A percentile compares a stretch with the other conserved stretches of the same genome.
These are phyloP conservation scores for Candida pseudofarinosa DNA, from an alignment of 805 yeast genomes.

Conservation along the genomic window DNA sequence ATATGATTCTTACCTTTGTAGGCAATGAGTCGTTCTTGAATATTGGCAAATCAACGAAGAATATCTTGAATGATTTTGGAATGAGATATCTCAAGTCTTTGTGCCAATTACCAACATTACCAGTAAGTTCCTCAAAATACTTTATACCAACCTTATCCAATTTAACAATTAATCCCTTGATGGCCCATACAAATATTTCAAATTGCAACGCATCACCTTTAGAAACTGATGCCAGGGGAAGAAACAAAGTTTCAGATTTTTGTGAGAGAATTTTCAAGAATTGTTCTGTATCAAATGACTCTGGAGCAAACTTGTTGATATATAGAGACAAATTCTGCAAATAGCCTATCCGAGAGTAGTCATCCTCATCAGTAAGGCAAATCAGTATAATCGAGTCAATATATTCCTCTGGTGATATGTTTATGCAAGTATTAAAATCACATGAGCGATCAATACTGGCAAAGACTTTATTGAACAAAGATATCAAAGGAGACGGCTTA, in stretches of 20 bases:
- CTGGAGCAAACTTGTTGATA: constrained; percentile 39
- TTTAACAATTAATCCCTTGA: constrained; percentile 64
- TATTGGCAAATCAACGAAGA: constrained; percentile 64
- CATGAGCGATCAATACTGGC: constrained; percentile 49
- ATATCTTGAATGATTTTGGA: constrained; percentile 57
- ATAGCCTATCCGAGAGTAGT: constrained; percentile 46
- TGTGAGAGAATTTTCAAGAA: not conserved
- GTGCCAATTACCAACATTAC: constrained; percentile 26
- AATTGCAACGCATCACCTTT: constrained; percentile 22
- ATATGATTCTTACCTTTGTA: constrained; percentile 26
- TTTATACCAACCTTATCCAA: constrained; percentile 39
- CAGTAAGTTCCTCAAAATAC: constrained; percentile 17
- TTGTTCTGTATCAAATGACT: constrained; percentile 1
- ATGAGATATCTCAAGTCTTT: constrained; percentile 18
- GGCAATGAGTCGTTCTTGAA: constrained; percentile 43
- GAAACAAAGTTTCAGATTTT: not conserved
- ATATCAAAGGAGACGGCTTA: constrained; percentile 29
- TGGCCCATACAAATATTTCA: constrained; percentile 65
- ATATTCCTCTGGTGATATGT: not conserved
- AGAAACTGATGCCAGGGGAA: not conserved
- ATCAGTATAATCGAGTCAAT: constrained; percentile 7
- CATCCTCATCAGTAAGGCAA: constrained; percentile 5
- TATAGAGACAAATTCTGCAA: constrained; percentile 53
- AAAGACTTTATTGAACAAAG: constrained; percentile 42
- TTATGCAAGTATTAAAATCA: constrained; percentile 9